Evolutionary conservation across 768 basidiomycete genomes (phyloP).

Genomic region (Lactarius evosmus): DNA sequence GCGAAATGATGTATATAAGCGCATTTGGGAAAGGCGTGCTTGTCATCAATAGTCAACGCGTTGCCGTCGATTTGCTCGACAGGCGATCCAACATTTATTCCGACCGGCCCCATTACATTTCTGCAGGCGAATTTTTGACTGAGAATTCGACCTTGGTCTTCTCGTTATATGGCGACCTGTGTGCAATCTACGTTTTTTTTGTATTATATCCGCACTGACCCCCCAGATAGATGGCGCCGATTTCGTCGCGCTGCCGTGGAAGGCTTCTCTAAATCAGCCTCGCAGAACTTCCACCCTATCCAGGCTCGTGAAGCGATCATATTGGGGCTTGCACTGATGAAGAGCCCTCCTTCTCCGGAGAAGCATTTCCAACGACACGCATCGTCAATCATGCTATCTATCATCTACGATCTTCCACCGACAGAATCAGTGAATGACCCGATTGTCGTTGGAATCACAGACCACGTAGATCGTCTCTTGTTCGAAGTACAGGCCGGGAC

Average conservation of each 20-base stretch:
- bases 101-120: neutral
- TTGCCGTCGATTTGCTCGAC: neutral
- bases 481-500: neutral
- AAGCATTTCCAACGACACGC: neutral
- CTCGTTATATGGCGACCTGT: neutral
- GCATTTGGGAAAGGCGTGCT: neutral
- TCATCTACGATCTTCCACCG: neutral
- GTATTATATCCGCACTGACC: neutral
- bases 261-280: neutral
- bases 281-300: neutral
- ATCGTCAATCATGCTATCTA: neutral
- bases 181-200: neutral
- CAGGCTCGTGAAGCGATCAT: neutral
- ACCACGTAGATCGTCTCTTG: neutral
- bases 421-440: neutral
- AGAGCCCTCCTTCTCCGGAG: neutral
- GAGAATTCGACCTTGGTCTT: neutral
- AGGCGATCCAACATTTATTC: neutral
- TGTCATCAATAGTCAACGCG: neutral
- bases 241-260: neutral
- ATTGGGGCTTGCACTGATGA: neutral
- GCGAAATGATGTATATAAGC: neutral
- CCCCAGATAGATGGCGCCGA: neutral
- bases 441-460: neutral
- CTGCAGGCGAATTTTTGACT: neutral